Base-by-base conservation (phyloP, 495 filamentous ascomycete species). In the Neurospora pannonica region DNA sequence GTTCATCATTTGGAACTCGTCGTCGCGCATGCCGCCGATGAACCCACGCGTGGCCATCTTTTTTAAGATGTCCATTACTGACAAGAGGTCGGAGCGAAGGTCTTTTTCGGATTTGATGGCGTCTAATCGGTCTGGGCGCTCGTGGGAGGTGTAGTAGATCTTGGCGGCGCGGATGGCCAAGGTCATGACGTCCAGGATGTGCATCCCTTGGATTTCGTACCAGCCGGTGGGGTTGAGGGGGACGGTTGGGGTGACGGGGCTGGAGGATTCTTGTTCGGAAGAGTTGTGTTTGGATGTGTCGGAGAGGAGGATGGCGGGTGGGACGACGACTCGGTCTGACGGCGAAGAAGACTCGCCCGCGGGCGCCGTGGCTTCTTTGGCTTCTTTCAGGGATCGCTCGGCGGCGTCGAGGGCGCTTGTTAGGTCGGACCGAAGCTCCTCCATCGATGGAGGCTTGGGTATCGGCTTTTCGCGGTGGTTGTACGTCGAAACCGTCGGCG, bases 401-500 rank as follows among this genome's bases (percentile, higher is more conserved):
- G 92, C 91, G 24, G 88, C 85, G 13, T 85, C 83, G 71, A 99
- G 83, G 2, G 93, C 87, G 60, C 87, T 86, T 71, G 88, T 86
- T 24, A 99, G 85, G 76, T 95, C 92, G 34, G 89, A 85, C 70
- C 94, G 90, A 38, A 98, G 84, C 72, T 94, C 90, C 28, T 90
- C 84, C 48, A 94, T 86, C 71, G 95, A 91, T 42, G 96, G 97
- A 24, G 95, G 93, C 5, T 92, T 95, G n/a, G 93, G 90, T 39
- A 97, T 87, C 70, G 92, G 91, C 75, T 94, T 95, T 39, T 92
- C 91, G 76, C 93, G 92, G 76, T 94, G 91, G 75, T 91, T 96
- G 82, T 98, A 99, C 9, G 97, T 98, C 85, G 94, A 97, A 10
- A 94, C 94, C 0, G 96, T 99, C 4, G 96, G 96, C 6, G 96